Evolutionary conservation across 2,329 filamentous ascomycete genomes (phyloP).

Genomic region (Chrysoporthe puriensis): DNA sequence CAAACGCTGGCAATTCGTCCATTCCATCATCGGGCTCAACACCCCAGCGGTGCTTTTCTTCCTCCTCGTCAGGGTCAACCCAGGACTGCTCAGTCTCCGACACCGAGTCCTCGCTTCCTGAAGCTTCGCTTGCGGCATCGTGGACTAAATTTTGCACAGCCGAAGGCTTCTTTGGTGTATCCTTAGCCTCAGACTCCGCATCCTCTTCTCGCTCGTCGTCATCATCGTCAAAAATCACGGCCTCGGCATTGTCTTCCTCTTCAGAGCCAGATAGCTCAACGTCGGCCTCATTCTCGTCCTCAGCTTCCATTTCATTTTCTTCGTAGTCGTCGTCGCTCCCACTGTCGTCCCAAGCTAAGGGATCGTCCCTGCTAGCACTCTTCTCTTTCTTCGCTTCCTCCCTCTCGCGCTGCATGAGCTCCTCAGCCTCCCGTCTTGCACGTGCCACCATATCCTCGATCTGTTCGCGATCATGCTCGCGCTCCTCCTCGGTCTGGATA

Average conservation of each 20-base stretch:
- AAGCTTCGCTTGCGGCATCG: slow-evolving; percentile 43
- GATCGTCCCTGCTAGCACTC: slow-evolving; percentile 51
- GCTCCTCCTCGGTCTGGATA: slow-evolving; percentile 84
- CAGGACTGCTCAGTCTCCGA: slow-evolving; percentile 38
- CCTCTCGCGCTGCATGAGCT: slow-evolving; percentile 77
- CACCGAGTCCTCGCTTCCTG: slow-evolving; percentile 42
- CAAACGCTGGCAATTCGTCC: slow-evolving; percentile 18
- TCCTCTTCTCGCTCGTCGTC: slow-evolving; percentile 43
- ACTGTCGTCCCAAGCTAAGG: slow-evolving; percentile 60
- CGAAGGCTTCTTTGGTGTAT: slow-evolving; percentile 35
- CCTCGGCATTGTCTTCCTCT: slow-evolving; percentile 35
- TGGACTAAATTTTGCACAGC: slow-evolving; percentile 41
- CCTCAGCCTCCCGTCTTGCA: slow-evolving; percentile 78
- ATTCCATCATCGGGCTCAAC: slow-evolving; percentile 42
- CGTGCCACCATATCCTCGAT: slow-evolving; percentile 88
- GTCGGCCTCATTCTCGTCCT: slow-evolving; percentile 41
- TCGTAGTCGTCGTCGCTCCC: slow-evolving; percentile 55
- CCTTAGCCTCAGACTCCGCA: slow-evolving; percentile 43
- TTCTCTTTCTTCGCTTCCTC: slow-evolving; percentile 70
- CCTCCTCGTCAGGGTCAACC: slow-evolving; percentile 45
- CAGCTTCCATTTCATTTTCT: slow-evolving; percentile 43
- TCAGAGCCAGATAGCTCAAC: slow-evolving; percentile 51
- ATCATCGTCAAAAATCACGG: slow-evolving; percentile 34
- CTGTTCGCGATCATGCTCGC: slow-evolving; percentile 76
- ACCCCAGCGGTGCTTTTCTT: slow-evolving; percentile 35